A percentile compares a stretch with the other conserved stretches of the same genome.
These are phyloP conservation scores for Rhizoclosmatium sp. DNA, from an alignment of 192 early-diverging fungal genomes.

Conservation along the genomic window DNA sequence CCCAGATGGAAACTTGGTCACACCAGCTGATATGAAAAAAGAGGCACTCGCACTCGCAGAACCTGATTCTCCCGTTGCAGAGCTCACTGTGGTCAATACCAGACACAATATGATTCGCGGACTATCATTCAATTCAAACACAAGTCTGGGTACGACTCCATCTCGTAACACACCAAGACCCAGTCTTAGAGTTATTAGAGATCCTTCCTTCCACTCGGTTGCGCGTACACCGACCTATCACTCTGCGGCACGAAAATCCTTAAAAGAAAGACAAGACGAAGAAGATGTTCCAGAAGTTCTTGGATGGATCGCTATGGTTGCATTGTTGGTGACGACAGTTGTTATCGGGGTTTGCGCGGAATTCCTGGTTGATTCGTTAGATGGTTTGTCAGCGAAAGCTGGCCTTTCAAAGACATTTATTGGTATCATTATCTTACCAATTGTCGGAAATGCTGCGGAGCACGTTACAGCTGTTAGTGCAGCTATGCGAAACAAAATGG, in stretches of 20 bases:
- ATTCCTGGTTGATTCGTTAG: constrained; percentile 83
- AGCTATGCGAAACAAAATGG: constrained; percentile 91
- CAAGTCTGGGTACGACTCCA: too few species aligned
- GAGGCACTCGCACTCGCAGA: too few species aligned
- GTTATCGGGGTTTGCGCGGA: constrained; percentile 85
- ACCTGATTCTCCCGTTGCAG: too few species aligned
- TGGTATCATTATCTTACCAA: constrained; percentile 88
- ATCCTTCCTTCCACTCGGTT: too few species aligned
- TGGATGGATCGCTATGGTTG: constrained; percentile 61
- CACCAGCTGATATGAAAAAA: constrained; percentile 16
- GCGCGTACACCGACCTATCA: neutral
- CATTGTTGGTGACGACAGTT: constrained; percentile 73
- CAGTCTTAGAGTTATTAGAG: too few species aligned
- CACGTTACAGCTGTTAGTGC: constrained; percentile 85
- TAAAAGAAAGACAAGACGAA: constrained; percentile 57
- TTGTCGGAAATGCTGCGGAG: constrained; percentile 92
- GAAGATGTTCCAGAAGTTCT: constrained; percentile 71
- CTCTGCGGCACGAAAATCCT: neutral
- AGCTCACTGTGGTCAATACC: too few species aligned
- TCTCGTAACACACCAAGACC: too few species aligned
- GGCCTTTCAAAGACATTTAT: constrained; percentile 82
- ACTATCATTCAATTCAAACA: neutral
- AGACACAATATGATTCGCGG: too few species aligned
- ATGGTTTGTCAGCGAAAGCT: constrained; percentile 75
- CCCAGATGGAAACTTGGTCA: constrained; percentile 9